Evolutionary conservation across 164 flowering plant genomes (phyloP).

Genomic region (Cinnamomum chago): DNA sequence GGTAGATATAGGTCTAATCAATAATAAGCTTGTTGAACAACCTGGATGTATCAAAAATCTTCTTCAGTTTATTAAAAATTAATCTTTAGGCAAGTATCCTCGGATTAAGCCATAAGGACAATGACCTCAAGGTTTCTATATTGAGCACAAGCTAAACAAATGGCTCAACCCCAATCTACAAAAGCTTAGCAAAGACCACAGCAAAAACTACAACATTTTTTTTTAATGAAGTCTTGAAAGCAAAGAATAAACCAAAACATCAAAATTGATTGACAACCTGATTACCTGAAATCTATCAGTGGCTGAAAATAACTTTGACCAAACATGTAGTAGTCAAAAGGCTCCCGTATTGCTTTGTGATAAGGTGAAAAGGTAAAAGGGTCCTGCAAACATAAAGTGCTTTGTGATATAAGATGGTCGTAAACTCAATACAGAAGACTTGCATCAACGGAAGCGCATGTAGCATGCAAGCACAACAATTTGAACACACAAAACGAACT

Average conservation of each 20-base stretch:
- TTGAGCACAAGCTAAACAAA: too few species aligned
- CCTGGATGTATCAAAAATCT: background rate
- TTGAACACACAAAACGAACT: background rate
- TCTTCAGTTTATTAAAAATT: too few species aligned
- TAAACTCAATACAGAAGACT: background rate
- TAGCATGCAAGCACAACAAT: background rate
- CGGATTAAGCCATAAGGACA: too few species aligned
- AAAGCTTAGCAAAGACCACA: background rate
- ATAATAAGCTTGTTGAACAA: background rate
- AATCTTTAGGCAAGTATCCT: too few species aligned
- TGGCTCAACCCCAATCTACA: too few species aligned
- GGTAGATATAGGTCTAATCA: too few species aligned
- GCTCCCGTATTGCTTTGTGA: slow-evolving; percentile 83
- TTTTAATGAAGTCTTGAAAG: background rate
- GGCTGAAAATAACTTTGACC: slow-evolving; percentile 89
- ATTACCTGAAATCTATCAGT: slow-evolving; percentile 77
- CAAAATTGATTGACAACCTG: background rate
- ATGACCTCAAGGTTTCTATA: too few species aligned
- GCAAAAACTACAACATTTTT: background rate
- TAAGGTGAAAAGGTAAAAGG: slow-evolving; percentile 69
- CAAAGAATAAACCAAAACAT: background rate
- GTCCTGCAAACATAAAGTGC: slow-evolving; percentile 42
- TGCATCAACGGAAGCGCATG: background rate
- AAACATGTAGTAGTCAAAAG: slow-evolving; percentile 89
- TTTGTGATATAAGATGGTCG: slow-evolving; percentile 1